These are phyloP conservation scores for Alternaria angustiovoidea DNA, from an alignment of 2,329 filamentous ascomycete species.

Conservation along the genomic window DNA sequence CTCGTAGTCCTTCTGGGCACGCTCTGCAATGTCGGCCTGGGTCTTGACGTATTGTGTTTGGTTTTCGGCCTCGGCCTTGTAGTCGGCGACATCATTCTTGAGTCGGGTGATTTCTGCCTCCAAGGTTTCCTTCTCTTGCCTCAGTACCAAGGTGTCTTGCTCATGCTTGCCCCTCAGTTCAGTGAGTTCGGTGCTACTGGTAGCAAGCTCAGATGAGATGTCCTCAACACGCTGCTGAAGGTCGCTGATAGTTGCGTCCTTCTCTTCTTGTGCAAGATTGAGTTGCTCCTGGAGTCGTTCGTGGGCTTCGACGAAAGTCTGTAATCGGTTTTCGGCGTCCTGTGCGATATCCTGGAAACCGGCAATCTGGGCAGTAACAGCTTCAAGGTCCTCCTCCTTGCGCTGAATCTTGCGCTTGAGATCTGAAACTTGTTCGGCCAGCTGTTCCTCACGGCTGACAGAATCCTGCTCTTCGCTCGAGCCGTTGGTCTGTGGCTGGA, in stretches of 20 bases:
- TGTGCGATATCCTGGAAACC: slow-evolving; percentile 90
- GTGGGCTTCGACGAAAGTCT: slow-evolving; percentile 78
- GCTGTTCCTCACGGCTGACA: slow-evolving; percentile 75
- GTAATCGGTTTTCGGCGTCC: slow-evolving; percentile 83
- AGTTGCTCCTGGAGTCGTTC: slow-evolving; percentile 78
- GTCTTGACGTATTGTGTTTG: slow-evolving; percentile 92
- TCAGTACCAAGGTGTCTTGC: slow-evolving; percentile 72
- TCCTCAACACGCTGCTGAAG: slow-evolving; percentile 85
- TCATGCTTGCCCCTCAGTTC: slow-evolving; percentile 80
- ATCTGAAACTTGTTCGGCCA: slow-evolving; percentile 83
- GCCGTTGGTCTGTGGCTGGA: slow-evolving; percentile 72
- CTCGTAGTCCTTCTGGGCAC: slow-evolving; percentile 95
- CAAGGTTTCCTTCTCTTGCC: slow-evolving; percentile 82
- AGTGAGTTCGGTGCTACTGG: slow-evolving; percentile 83
- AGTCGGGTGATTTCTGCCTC: slow-evolving; percentile 82
- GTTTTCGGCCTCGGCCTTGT: slow-evolving; percentile 79
- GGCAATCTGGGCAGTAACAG: slow-evolving; percentile 80
- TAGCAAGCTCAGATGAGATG: slow-evolving; percentile 79
- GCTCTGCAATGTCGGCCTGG: slow-evolving; percentile 91
- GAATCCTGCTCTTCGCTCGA: slow-evolving; percentile 61
- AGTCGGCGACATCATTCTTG: slow-evolving; percentile 83
- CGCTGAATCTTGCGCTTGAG: slow-evolving; percentile 88
- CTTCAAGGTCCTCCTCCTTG: slow-evolving; percentile 79
- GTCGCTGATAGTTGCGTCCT: slow-evolving; percentile 80
- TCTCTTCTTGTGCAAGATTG: slow-evolving; percentile 76